Conservation (phyloP, 768 basidiomycete species). For the Termitomyces sp. region DNA sequence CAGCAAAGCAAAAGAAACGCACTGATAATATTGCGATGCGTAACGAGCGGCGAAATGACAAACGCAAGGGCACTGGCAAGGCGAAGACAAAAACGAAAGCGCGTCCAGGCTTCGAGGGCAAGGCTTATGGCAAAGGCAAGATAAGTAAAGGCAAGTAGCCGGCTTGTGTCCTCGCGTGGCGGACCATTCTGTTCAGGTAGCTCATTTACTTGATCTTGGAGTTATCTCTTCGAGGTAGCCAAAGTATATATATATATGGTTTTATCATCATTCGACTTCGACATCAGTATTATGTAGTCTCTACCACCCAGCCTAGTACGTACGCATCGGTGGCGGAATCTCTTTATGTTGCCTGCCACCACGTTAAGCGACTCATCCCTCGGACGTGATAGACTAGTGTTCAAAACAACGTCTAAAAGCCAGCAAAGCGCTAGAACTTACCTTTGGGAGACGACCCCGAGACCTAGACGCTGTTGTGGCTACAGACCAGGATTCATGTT, state of each 20-base stretch:
- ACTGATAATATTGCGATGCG: slow-evolving; percentile 87
- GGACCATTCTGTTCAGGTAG: neutral
- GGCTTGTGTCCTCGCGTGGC: neutral
- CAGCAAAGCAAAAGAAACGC: slow-evolving; percentile 87
- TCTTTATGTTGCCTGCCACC: too few relatives aligned
- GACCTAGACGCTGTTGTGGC: too few relatives aligned
- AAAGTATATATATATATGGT: neutral
- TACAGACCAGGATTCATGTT: too few relatives aligned
- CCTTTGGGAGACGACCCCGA: too few relatives aligned
- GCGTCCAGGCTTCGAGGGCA: slow-evolving; percentile 86
- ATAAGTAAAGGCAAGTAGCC: slow-evolving; percentile 19
- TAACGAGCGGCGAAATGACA: slow-evolving; percentile 73
- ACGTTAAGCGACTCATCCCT: too few relatives aligned
- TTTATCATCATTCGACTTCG: neutral
- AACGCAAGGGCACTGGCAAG: slow-evolving; percentile 49
- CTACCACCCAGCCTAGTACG: too few relatives aligned
- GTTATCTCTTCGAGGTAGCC: neutral
- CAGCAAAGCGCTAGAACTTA: too few relatives aligned
- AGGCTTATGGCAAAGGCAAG: slow-evolving; percentile 59
- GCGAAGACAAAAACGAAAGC: slow-evolving; percentile 61
- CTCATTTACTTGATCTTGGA: neutral
- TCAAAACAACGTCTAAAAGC: too few relatives aligned
- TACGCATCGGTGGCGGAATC: too few relatives aligned
- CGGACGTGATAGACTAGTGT: too few relatives aligned
- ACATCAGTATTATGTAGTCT: neutral